Evolutionary conservation across 164 flowering plant species (phyloP).

Genomic region (Vitis rupestris): DNA sequence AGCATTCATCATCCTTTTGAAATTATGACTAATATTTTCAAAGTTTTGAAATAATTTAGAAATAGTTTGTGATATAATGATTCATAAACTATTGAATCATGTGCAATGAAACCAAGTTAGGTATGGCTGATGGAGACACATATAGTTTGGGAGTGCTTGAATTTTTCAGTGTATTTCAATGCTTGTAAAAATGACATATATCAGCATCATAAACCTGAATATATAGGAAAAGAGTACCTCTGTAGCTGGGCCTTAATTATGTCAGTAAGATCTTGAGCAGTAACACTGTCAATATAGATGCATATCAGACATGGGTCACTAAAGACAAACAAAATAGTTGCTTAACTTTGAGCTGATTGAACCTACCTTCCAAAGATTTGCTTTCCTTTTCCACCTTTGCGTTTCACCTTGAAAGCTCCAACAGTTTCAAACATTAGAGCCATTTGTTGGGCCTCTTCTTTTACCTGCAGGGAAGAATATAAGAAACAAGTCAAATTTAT

Average conservation of each 20-base stretch:
- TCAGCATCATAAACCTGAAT: conserved; percentile 1
- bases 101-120: no score
- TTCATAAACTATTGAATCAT: no score
- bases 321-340: neutral
- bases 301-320: conserved; percentile 8
- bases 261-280: conserved; percentile 93
- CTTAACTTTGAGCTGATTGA: neutral
- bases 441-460: conserved; percentile 93
- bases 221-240: conserved; percentile 44
- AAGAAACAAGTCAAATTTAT: neutral
- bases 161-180: no score
- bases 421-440: conserved; percentile 85
- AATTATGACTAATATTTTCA: neutral
- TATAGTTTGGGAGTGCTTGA: no score
- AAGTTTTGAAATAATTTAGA: neutral
- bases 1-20: neutral
- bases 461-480: conserved; percentile 48
- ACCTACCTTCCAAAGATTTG: conserved; percentile 90
- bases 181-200: neutral
- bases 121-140: no score
- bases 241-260: conserved; percentile 92
- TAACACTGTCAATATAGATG: conserved; percentile 57
- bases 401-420: conserved; percentile 93
- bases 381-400: conserved; percentile 92
- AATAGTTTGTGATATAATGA: no score